phyloP scores from a whole-genome alignment of 2,329 filamentous ascomycete species.

The Teratosphaeria destructans region DNA sequence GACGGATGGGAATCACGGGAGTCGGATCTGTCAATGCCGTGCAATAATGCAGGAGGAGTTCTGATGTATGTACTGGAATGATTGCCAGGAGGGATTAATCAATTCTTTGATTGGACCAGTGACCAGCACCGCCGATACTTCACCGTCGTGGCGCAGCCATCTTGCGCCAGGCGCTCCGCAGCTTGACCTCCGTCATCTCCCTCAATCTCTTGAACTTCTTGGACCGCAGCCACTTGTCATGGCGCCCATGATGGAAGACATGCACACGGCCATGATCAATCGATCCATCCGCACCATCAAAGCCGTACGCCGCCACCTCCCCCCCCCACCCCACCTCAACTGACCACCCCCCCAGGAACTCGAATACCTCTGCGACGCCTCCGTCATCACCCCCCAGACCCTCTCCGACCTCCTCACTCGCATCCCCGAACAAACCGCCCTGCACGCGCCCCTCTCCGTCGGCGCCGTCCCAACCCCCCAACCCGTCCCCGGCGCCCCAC shows the following conservation, averaged over 20 bases:
- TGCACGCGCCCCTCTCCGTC: slow-evolving; percentile 33
- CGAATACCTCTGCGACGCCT: slow-evolving; percentile 75
- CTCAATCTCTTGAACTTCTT: background rate
- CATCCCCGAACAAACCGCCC: slow-evolving; percentile 60
- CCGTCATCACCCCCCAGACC: slow-evolving; percentile 63
- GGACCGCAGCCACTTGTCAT: slow-evolving; percentile 9
- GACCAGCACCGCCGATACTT: no score
- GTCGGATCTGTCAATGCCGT: background rate
- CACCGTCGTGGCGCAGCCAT: background rate
- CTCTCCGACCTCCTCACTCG: slow-evolving; percentile 65
- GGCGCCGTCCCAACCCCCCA: slow-evolving; percentile 25
- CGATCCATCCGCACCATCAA: slow-evolving; percentile 80
- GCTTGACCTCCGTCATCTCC: background rate
- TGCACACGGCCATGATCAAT: slow-evolving; percentile 56
- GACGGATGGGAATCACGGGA: no score
- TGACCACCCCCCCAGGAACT: slow-evolving; percentile 55
- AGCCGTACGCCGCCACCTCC: slow-evolving; percentile 47
- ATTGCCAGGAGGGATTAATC: no score
- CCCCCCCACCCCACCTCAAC: background rate
- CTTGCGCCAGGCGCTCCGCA: no score
- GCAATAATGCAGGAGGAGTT: background rate
- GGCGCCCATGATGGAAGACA: slow-evolving; percentile 28
- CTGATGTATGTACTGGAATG: no score
- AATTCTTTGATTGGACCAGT: no score
- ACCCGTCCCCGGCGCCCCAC: slow-evolving; percentile 6